Evolutionary conservation across 2,329 filamentous ascomycete species (phyloP).

Genomic region (Ophiognomonia clavigignenti-juglandacearum): DNA sequence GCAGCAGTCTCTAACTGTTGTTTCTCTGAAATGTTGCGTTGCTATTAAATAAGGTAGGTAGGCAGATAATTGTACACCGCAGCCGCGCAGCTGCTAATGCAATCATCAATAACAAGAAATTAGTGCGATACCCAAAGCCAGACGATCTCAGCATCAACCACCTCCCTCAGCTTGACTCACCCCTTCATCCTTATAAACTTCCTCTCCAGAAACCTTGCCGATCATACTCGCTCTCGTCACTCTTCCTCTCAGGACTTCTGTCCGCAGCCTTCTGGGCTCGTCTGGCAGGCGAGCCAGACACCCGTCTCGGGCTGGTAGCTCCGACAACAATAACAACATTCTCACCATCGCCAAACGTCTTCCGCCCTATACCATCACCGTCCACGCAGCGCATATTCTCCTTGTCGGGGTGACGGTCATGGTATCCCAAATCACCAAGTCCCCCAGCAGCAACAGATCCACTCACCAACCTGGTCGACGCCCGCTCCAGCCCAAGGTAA

Average conservation of each 20-base stretch:
- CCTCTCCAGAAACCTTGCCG: constrained; percentile 41
- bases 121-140: too few relatives aligned
- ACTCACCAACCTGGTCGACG: neutral
- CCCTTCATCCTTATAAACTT: too few relatives aligned
- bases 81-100: too few relatives aligned
- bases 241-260: constrained; percentile 15
- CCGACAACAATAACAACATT: constrained; percentile 15
- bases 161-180: too few relatives aligned
- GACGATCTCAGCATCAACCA: too few relatives aligned
- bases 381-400: constrained; percentile 6
- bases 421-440: too few relatives aligned
- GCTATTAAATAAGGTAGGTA: too few relatives aligned
- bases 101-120: too few relatives aligned
- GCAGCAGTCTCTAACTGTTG: too few relatives aligned
- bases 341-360: constrained; percentile 8
- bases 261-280: neutral
- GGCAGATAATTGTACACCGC: too few relatives aligned
- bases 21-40: too few relatives aligned
- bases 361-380: neutral
- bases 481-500: constrained; percentile 40
- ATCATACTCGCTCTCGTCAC: constrained; percentile 40
- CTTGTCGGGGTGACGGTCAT: too few relatives aligned
- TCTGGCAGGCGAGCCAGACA: neutral
- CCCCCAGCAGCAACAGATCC: neutral
- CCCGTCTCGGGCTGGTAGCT: neutral